These are phyloP conservation scores for Phytophthora hybrid DNA, from an alignment of 352 stramenopile species.

Conservation along the genomic window DNA sequence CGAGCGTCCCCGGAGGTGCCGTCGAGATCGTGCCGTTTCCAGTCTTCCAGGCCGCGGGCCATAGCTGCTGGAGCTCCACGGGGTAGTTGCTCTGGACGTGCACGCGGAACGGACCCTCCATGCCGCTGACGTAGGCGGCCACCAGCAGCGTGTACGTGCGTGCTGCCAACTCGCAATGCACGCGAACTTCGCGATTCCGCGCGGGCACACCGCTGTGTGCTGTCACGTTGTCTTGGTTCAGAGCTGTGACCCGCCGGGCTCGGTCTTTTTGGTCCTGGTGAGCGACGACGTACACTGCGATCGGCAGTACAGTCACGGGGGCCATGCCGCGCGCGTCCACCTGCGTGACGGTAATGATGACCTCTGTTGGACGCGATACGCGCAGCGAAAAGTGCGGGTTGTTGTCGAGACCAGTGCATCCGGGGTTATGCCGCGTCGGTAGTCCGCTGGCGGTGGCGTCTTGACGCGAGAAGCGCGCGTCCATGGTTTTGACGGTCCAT, in stretches of 20 bases:
- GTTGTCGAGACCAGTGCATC: constrained; percentile 75
- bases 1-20: constrained; percentile 47
- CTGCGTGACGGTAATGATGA: constrained; percentile 89
- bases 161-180: constrained; percentile 80
- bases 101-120: constrained; percentile 92
- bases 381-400: constrained; percentile 91
- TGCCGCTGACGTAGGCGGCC: constrained; percentile 86
- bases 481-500: constrained; percentile 60
- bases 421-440: constrained; percentile 85
- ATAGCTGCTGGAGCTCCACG: constrained; percentile 78
- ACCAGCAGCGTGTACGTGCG: constrained; percentile 91
- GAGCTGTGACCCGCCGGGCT: constrained; percentile 61
- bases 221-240: constrained; percentile 79
- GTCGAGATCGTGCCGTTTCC: constrained; percentile 39
- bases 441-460: constrained; percentile 77
- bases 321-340: constrained; percentile 72
- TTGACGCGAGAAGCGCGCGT: constrained; percentile 70
- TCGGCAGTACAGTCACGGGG: constrained; percentile 67
- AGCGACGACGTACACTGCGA: constrained; percentile 79
- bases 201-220: constrained; percentile 81
- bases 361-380: constrained; percentile 81
- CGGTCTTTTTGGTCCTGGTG: constrained; percentile 60
- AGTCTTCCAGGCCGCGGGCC: constrained; percentile 84
- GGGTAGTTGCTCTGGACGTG: constrained; percentile 89
- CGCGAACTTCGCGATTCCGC: constrained; percentile 73